Evolutionary conservation across 176 grass and related monocot genomes (phyloP).

Genomic region (Typha latifolia): DNA sequence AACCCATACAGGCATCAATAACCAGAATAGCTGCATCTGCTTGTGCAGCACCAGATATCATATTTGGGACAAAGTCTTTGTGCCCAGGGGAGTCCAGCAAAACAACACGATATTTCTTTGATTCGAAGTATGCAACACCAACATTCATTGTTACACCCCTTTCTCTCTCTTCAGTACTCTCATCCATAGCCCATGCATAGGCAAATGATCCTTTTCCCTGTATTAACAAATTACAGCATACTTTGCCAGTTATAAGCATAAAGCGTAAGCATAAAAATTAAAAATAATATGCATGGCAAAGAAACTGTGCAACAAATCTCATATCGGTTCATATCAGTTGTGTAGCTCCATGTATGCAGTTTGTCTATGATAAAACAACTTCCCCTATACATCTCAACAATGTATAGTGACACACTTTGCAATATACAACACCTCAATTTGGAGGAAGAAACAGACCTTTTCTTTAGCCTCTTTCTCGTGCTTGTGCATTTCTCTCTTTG

Average conservation of each 20-base stretch:
- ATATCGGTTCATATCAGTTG: not conserved
- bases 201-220: conserved; percentile 95
- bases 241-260: conserved; percentile 14
- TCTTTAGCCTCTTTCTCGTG: conserved; percentile 94
- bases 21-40: conserved; percentile 97
- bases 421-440: not conserved
- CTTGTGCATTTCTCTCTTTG: conserved; percentile 93
- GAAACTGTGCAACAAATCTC: not conserved
- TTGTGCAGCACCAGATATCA: conserved; percentile 97
- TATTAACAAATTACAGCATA: conserved; percentile 14
- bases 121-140: conserved; percentile 82
- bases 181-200: conserved; percentile 98
- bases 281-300: not conserved
- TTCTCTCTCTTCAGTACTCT: conserved; percentile 93
- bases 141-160: conserved; percentile 97
- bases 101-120: conserved; percentile 78
- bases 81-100: conserved; percentile 91
- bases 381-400: not conserved
- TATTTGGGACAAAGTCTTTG: conserved; percentile 97
- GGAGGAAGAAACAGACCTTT: conserved; percentile 37
- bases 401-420: not conserved
- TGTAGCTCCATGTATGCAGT: not conserved
- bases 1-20: conserved; percentile 79
- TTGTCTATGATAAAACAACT: not conserved
- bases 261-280: conserved; percentile 12